Evolutionary conservation across 176 grass and related monocot genomes (phyloP), one percentile per base, ranked within the genome.

Genomic region (Triticum urartu): DNA sequence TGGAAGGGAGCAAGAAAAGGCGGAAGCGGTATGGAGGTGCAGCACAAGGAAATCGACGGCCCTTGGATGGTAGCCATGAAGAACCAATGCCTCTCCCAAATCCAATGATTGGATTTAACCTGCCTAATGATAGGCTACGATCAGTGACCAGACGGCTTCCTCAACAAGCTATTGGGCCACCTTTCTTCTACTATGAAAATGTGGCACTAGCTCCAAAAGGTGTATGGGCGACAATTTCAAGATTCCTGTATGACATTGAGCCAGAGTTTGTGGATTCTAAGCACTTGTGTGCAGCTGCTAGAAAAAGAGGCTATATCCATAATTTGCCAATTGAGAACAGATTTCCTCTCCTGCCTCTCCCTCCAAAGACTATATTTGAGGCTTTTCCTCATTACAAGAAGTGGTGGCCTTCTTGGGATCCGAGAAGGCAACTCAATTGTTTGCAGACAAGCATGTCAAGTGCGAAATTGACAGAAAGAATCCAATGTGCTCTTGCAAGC

Each of bases 251-350:
- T 88, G 97, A 91, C 11, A 83, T 99, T 20, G 26, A 79, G 13
- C 94, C 97, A 0, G 97, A 99, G 69, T 96, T 93, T 75, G 87
- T 99, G 7, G 94, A 99, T 43, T 99, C 94, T 0, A 99, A 99
- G 63, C 90, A 59, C 35, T 92, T 95, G 22, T 94, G 88, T 35
- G 97, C 97, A 28, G 82, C 90, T 75, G 75, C 81, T 2, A 92
- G 97, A 40, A 99, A 96, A 74, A 91, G 97, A 36, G 94, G 92
- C 0, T 96, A 99, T 12, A 85, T 96, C 15, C 94, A 96, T 68
- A 99, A 99, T 69, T 80, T 98, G 13, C 93, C 93, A 3, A 61
- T 95, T 20, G 42, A 59, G 13, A 92, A 90, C 45, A 91, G 97
- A 22, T 87, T 81, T 48, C 72, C 86, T 38, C 82, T 99, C 17